phyloP scores from a whole-genome alignment of 2,329 filamentous ascomycete species.

The Pseudogymnoascus sp. region DNA sequence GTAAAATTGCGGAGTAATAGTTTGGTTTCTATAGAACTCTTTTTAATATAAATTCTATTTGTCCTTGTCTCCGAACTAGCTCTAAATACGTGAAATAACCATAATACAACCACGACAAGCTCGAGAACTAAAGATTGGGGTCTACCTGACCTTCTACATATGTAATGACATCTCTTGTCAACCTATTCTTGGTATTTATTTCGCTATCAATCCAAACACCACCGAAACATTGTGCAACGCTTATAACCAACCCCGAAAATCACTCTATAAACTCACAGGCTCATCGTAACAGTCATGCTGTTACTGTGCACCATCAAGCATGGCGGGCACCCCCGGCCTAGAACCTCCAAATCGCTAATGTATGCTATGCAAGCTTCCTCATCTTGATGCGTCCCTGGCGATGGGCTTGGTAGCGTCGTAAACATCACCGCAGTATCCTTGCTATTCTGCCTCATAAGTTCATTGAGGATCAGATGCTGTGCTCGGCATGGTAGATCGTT shows the following conservation, averaged over 20 bases:
- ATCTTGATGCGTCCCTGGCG: constrained; percentile 67
- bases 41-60: not conserved
- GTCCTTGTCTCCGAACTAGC: not conserved
- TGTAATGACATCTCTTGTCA: not conserved
- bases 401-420: constrained; percentile 75
- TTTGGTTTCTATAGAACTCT: not conserved
- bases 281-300: constrained; percentile 82
- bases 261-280: constrained; percentile 40
- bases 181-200: not conserved
- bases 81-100: too few relatives aligned
- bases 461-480: constrained; percentile 81
- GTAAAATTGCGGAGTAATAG: not conserved
- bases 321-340: constrained; percentile 71
- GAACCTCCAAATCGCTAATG: constrained; percentile 68
- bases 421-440: constrained; percentile 69
- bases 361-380: constrained; percentile 67
- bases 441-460: constrained; percentile 67
- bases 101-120: too few relatives aligned
- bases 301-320: constrained; percentile 77
- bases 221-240: not conserved
- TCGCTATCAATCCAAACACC: constrained; percentile 4
- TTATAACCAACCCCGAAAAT: constrained; percentile 12
- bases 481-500: constrained; percentile 80
- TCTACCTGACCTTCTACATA: not conserved
- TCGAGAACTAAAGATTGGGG: too few relatives aligned